Evolutionary conservation across 495 filamentous ascomycete species (phyloP).

Genomic region (Penicillium ochrochloron): DNA sequence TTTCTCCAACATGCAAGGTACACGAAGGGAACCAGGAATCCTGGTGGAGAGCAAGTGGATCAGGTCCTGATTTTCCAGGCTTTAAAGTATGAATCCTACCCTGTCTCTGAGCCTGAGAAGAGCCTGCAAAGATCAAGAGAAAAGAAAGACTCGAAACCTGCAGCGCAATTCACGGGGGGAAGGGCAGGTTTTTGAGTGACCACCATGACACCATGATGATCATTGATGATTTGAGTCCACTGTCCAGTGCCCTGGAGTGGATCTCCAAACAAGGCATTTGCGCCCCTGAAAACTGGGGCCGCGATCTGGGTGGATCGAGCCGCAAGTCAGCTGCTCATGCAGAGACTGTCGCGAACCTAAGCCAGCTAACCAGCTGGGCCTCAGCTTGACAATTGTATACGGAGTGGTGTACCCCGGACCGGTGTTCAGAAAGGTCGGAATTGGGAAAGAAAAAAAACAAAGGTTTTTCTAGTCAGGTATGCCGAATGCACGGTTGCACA

Average conservation of each 20-base stretch:
- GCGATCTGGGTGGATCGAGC: constrained; percentile 30
- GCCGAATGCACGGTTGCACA: not conserved
- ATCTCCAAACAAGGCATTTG: constrained; percentile 7
- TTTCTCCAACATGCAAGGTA: not conserved
- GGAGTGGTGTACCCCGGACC: constrained; percentile 1
- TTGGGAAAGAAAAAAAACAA: not conserved
- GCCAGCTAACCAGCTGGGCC: not conserved
- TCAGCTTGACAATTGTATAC: not conserved
- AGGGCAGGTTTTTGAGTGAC: not conserved
- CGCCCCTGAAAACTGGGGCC: constrained; percentile 30
- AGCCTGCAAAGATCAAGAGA: not conserved
- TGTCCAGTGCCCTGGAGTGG: not conserved
- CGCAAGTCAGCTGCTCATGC: constrained; percentile 36
- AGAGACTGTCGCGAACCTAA: constrained; percentile 25
- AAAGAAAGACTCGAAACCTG: not conserved
- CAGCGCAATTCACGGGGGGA: not conserved
- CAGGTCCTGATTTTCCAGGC: not conserved
- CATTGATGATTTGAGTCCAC: not conserved
- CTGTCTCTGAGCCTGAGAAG: not conserved
- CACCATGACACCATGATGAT: constrained; percentile 5
- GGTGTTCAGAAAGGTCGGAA: not conserved
- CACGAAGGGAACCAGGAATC: not conserved
- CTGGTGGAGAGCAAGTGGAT: not conserved
- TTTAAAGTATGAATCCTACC: not conserved
- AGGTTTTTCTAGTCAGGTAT: not conserved